Conservation (phyloP, 208 protist genomes). For the Crithidia bombi region DNA sequence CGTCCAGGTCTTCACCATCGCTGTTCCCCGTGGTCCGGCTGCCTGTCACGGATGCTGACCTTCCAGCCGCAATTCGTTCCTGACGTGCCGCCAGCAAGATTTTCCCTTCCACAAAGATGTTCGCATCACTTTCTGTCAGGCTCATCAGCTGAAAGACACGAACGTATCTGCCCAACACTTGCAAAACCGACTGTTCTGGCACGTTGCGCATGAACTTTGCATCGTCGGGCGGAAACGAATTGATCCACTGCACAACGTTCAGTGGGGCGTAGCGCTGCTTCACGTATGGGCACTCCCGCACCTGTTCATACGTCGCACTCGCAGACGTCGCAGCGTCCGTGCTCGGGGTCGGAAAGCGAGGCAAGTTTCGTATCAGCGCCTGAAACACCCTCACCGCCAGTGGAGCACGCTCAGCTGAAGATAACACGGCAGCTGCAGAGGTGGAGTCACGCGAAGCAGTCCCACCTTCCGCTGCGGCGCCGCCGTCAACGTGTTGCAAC, state of each 20-base stretch:
- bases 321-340: background rate
- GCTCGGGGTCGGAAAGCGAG: constrained; percentile 43
- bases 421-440: background rate
- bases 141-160: constrained; percentile 83
- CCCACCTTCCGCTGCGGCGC: background rate
- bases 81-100: constrained; percentile 11
- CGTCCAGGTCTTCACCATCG: background rate
- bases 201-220: constrained; percentile 61
- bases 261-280: constrained; percentile 45
- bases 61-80: background rate
- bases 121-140: constrained; percentile 46
- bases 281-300: constrained; percentile 23
- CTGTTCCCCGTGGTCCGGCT: background rate
- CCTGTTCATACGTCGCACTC: background rate
- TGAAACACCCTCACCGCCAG: constrained; percentile 50
- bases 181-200: constrained; percentile 48
- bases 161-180: constrained; percentile 52
- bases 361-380: constrained; percentile 69
- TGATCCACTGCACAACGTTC: constrained; percentile 76
- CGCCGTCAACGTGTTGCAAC: background rate
- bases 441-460: background rate
- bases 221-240: constrained; percentile 64
- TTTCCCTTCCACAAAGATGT: constrained; percentile 43
- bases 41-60: background rate
- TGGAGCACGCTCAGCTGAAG: background rate